These are phyloP conservation scores for Sinapis alba DNA, from an alignment of 441 rosid species.

Conservation along the genomic window DNA sequence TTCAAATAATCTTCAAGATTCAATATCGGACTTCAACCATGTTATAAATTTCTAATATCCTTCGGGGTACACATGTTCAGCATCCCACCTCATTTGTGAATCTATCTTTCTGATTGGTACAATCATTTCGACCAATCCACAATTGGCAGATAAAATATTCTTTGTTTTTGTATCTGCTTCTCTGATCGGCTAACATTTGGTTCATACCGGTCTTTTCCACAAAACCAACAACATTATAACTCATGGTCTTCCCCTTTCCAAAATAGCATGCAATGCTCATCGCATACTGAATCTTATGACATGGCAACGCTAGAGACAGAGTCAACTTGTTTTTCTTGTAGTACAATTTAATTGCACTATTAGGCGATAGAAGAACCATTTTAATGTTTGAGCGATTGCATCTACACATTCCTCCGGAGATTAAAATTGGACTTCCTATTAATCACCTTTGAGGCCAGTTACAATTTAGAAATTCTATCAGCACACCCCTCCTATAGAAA, in stretches of 20 bases:
- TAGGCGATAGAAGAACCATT: no score
- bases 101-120: background rate
- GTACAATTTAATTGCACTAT: no score
- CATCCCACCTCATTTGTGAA: background rate
- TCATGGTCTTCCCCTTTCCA: background rate
- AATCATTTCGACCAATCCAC: background rate
- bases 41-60: background rate
- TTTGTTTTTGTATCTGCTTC: background rate
- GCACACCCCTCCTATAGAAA: background rate
- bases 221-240: background rate
- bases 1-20: no score
- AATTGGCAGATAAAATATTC: background rate
- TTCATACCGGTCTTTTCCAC: background rate
- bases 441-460: background rate
- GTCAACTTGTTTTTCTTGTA: no score
- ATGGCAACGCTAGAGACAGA: no score
- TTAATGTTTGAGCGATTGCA: no score
- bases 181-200: background rate
- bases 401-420: background rate
- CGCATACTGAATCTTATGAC: background rate
- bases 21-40: no score
- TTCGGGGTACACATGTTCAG: background rate
- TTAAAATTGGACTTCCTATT: background rate
- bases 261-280: background rate
- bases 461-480: background rate